Percentiles rank a stretch among this genome's conserved stretches.
Evolutionary conservation across 306 rosid species (phyloP).

Genomic region (Corylus heterophylla): DNA sequence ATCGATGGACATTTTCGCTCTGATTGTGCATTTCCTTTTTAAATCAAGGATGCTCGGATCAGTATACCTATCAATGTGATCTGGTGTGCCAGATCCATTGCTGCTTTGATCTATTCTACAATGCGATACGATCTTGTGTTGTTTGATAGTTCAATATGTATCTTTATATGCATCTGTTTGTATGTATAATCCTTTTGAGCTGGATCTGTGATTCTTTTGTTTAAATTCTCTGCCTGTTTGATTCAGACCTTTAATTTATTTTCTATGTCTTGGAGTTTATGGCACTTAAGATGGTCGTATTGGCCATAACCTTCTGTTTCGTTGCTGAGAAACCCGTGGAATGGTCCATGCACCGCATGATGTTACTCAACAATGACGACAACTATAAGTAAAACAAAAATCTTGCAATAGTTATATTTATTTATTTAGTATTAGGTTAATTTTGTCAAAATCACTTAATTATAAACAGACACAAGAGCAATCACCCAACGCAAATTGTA

Average conservation of each 20-base stretch:
- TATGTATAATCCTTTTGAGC: slow-evolving; percentile 20
- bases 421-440: no score
- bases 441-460: no score
- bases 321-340: slow-evolving; percentile 4
- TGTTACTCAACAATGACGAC: no score
- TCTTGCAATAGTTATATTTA: no score
- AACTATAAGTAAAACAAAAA: no score
- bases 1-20: slow-evolving; percentile 13
- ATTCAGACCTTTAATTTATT: not conserved
- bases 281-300: not conserved
- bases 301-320: not conserved
- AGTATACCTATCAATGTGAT: slow-evolving; percentile 1
- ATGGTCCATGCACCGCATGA: not conserved
- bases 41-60: slow-evolving; percentile 14
- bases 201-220: slow-evolving; percentile 36
- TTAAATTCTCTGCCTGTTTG: slow-evolving; percentile 10
- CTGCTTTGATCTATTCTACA: slow-evolving; percentile 12
- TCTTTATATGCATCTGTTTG: not conserved
- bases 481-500: no score
- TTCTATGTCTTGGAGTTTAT: not conserved
- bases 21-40: slow-evolving; percentile 7
- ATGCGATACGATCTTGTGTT: slow-evolving; percentile 18
- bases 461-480: no score
- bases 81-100: slow-evolving; percentile 20
- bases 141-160: slow-evolving; percentile 12